Base-by-base conservation (phyloP, 2,329 filamentous ascomycete genomes). In the Phyllosticta capitalensis region DNA sequence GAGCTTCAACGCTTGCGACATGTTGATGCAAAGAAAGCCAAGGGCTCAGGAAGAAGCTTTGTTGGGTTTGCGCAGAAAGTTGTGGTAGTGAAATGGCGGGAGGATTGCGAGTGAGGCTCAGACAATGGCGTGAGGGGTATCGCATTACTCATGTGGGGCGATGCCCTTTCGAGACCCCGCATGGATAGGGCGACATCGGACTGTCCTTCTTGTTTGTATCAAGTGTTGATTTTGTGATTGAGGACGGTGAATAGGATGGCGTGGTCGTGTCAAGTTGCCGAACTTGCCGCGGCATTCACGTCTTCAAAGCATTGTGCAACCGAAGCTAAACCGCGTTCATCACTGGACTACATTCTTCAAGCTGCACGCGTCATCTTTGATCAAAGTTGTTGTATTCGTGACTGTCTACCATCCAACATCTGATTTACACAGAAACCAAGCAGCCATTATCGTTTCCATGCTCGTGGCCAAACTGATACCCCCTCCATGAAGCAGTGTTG, bases 1-100 rank as follows among this genome's bases (percentile, higher is more conserved):
- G 56, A 81, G 72, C 58, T 71, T 78, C 62, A 81, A 71, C 28
- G 65, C 74, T 57, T 76, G 72, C 9, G 76, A 73, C 74, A 76
- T 77, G 6, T 52, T 64, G 38, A 22, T 3, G 22, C 17, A 10
- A 4, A 26, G 7, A 24, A 26, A 24, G 5, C 21, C n/a, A 52
- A 33, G n/a, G 55, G 9, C 14, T n/a, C 38, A 45, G 38, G n/a
- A 6, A 7, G 38, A n/a, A 14, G 5, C 2, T n/a, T 45, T n/a
- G n/a, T 7, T n/a, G 38, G 17, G 17, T n/a, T 45, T 45, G 14
- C 14, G 6, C 30, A 45, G 17, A 6, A n/a, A n/a, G 7, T 45
- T 6, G 38, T 45, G 7, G 17, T 45, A 14, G 17, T 45, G 14
- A 26, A 4, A 26, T 26, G 7, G 24, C 24, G 14, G 17, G 38